Evolutionary conservation across 176 grass and related monocot species (phyloP).

Genomic region (Guadua angustifolia): DNA sequence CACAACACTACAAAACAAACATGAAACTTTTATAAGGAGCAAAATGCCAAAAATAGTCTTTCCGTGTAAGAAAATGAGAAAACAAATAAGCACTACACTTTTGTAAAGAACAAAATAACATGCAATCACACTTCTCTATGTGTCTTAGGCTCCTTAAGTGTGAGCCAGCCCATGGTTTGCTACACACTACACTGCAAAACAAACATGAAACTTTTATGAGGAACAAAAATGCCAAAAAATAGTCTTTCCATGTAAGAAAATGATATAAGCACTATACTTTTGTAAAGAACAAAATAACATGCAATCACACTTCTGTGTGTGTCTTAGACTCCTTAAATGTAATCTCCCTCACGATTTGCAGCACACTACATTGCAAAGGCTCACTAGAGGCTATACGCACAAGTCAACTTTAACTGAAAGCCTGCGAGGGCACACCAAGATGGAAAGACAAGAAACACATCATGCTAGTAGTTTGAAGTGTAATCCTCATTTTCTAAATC

Average conservation of each 20-base stretch:
- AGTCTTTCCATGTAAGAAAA: neutral
- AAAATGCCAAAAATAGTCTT: neutral
- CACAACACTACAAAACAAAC: neutral
- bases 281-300: neutral
- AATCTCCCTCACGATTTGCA: neutral
- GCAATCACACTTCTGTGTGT: neutral
- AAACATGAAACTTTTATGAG: neutral
- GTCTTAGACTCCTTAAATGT: neutral
- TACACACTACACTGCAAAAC: no score
- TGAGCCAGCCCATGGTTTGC: neutral
- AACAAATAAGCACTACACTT: neutral
- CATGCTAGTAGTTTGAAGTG: neutral
- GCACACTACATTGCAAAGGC: neutral
- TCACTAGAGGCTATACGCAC: neutral
- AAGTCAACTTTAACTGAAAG: neutral
- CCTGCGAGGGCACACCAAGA: neutral
- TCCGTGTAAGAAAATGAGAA: neutral
- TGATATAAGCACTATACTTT: neutral
- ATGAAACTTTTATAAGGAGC: neutral
- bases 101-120: neutral
- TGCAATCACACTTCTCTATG: neutral
- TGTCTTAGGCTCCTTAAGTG: neutral
- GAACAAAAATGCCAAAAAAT: neutral
- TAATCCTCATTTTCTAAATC: neutral
- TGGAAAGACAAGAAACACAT: neutral